Percentiles rank a stretch among this genome's conserved stretches.
phyloP scores from a whole-genome alignment of 306 rosid species.

The Sophora flavescens region DNA sequence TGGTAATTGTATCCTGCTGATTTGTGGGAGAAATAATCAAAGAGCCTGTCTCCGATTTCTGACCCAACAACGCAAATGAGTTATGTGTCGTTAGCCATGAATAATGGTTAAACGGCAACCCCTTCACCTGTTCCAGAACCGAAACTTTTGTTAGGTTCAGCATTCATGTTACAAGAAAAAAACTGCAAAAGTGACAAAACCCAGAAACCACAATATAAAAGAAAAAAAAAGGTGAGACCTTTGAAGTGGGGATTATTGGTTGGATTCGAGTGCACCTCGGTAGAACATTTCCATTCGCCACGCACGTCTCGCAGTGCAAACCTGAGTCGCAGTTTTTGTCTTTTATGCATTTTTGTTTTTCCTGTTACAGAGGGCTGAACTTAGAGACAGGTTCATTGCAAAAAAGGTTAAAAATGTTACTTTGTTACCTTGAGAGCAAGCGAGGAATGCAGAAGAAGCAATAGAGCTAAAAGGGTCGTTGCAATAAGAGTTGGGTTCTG shows the following conservation, averaged over 20 bases:
- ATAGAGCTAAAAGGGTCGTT: constrained; percentile 47
- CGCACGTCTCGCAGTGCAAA: constrained; percentile 89
- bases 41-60: constrained; percentile 73
- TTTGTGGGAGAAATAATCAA: constrained; percentile 70
- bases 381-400: not conserved
- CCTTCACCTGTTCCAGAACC: constrained; percentile 64
- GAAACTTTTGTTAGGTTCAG: not conserved
- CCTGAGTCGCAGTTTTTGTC: constrained; percentile 70
- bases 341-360: constrained; percentile 64
- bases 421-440: constrained; percentile 69
- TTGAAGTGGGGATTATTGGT: constrained; percentile 72
- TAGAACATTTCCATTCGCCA: constrained; percentile 66
- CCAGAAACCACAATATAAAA: not conserved
- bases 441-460: constrained; percentile 55
- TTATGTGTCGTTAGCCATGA: constrained; percentile 95
- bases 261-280: constrained; percentile 86
- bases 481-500: constrained; percentile 49
- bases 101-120: constrained; percentile 83
- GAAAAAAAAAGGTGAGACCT: constrained; percentile 40
- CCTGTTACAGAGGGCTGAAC: constrained; percentile 52
- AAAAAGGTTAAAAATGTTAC: not conserved
- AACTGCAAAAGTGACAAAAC: not conserved
- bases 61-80: constrained; percentile 74
- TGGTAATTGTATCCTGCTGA: constrained; percentile 84
- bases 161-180: constrained; percentile 1